Evolutionary conservation across 768 basidiomycete species (phyloP).

Genomic region (Trametes cubensis): DNA sequence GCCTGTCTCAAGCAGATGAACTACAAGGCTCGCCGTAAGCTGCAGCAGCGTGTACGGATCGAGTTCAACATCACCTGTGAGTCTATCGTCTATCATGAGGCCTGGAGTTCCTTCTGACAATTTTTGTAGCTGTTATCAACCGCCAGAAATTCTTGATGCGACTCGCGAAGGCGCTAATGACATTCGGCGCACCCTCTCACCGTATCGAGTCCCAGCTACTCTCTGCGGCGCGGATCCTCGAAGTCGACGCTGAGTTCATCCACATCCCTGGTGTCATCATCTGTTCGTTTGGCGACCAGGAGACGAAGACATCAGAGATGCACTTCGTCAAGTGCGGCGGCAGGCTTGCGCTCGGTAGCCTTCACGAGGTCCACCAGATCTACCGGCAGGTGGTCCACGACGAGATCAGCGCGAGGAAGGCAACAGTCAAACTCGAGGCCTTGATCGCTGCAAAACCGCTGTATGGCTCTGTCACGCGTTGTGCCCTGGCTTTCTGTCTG

Average conservation of each 20-base stretch:
- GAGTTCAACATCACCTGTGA: conserved; percentile 76
- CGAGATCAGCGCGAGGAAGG: conserved; percentile 82
- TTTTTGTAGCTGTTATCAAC: conserved; percentile 66
- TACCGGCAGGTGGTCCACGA: conserved; percentile 92
- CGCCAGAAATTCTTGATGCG: conserved; percentile 87
- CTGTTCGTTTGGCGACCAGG: conserved; percentile 86
- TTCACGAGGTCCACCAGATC: conserved; percentile 82
- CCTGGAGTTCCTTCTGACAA: neutral
- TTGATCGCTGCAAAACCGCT: conserved; percentile 67
- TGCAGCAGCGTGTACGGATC: conserved; percentile 63
- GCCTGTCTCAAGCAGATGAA: conserved; percentile 65
- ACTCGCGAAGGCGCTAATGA: conserved; percentile 86
- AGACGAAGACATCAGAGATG: conserved; percentile 87
- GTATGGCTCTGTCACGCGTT: conserved; percentile 64
- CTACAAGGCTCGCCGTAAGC: conserved; percentile 68
- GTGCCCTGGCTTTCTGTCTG: conserved; percentile 67
- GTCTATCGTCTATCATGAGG: conserved; percentile 14
- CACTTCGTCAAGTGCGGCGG: conserved; percentile 84
- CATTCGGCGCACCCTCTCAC: conserved; percentile 91
- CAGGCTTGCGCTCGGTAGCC: conserved; percentile 77
- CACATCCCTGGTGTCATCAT: conserved; percentile 83
- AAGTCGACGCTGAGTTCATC: conserved; percentile 90
- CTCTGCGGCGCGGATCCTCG: conserved; percentile 85
- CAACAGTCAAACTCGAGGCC: conserved; percentile 60
- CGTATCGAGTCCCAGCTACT: conserved; percentile 91